phyloP scores from a whole-genome alignment of 306 rosid species.

The Lotus japonicus region DNA sequence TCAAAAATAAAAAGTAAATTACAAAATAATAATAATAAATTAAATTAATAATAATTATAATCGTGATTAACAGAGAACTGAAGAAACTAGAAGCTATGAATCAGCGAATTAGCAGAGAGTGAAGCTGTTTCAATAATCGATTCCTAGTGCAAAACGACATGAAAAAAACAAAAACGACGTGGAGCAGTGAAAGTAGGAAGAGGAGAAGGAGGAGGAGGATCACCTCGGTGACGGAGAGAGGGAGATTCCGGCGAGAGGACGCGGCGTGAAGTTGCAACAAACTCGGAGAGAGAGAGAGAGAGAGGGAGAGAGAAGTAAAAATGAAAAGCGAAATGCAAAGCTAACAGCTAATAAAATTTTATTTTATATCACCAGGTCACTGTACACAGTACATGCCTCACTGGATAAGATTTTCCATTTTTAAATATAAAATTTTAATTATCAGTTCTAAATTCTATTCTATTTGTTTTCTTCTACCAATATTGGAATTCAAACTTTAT shows the following conservation, averaged over 20 bases:
- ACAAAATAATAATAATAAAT: neutral
- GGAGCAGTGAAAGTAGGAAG: neutral
- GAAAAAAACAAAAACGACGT: neutral
- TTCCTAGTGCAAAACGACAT: too few species aligned
- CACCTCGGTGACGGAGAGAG: constrained; percentile 23
- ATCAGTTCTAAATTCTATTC: neutral
- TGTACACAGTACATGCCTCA: neutral
- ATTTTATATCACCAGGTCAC: neutral
- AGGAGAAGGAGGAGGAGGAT: neutral
- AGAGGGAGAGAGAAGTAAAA: neutral
- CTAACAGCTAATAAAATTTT: neutral
- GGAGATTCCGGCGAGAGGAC: constrained; percentile 5
- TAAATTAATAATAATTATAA: too few species aligned
- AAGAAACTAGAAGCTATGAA: too few species aligned
- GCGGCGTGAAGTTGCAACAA: neutral
- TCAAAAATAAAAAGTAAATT: neutral
- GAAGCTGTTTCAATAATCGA: too few species aligned
- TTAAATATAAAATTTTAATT: neutral
- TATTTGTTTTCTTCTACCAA: constrained; percentile 9
- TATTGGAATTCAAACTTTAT: too few species aligned
- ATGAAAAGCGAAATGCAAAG: neutral
- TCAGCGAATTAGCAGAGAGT: too few species aligned
- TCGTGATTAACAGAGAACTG: too few species aligned
- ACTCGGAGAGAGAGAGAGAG: neutral
- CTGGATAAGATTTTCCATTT: constrained; percentile 10